Evolutionary conservation across 805 yeast genomes (phyloP).

Genomic region (Hanseniaspora valbyensis): DNA sequence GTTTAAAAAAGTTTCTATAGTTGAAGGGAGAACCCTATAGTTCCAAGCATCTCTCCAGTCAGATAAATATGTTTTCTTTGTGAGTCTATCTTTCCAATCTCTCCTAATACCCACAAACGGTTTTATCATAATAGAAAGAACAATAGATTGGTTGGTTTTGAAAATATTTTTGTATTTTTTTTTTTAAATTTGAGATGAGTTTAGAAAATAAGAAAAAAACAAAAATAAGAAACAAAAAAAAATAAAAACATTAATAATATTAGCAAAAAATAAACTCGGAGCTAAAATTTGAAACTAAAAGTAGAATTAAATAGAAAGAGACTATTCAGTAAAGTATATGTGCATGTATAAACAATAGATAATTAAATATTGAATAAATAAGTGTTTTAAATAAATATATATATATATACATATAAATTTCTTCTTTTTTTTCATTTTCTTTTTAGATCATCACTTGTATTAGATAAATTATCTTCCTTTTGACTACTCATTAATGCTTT

Average conservation of each 20-base stretch:
- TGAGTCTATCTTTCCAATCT: slow-evolving; percentile 35
- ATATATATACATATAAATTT: neutral
- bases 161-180: too few relatives aligned
- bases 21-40: slow-evolving; percentile 80
- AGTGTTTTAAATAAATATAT: neutral
- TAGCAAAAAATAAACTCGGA: too few relatives aligned
- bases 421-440: neutral
- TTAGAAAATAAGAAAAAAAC: too few relatives aligned
- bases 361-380: too few relatives aligned
- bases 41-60: slow-evolving; percentile 78
- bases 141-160: too few relatives aligned
- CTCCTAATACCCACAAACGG: slow-evolving; percentile 29
- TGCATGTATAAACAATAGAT: too few relatives aligned
- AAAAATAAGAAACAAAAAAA: too few relatives aligned
- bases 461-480: neutral
- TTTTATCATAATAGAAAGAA: slow-evolving; percentile 11
- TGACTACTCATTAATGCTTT: neutral
- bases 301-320: too few relatives aligned
- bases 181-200: too few relatives aligned
- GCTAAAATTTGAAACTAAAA: too few relatives aligned
- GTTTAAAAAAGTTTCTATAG: slow-evolving; percentile 75
- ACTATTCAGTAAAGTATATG: too few relatives aligned
- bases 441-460: neutral
- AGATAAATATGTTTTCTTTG: slow-evolving; percentile 46
- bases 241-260: too few relatives aligned